Evolutionary conservation across 768 basidiomycete genomes (phyloP).

Genomic region (Austroboletus festivus): DNA sequence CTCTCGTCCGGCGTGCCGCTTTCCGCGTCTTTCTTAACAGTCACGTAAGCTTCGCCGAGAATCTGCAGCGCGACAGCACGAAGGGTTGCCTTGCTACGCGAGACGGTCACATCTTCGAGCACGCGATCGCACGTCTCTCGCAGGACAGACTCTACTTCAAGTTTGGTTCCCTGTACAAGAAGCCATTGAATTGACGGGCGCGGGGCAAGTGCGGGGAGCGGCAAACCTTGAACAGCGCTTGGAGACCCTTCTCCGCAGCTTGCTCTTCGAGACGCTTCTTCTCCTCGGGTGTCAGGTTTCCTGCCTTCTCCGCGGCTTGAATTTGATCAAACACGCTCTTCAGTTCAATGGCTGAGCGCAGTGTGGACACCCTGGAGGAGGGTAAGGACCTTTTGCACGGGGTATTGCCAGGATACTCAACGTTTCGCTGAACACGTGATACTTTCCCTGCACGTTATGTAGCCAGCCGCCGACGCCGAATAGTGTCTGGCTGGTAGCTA

Average conservation of each 20-base stretch:
- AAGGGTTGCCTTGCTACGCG: constrained; percentile 58
- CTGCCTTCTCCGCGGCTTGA: constrained; percentile 83
- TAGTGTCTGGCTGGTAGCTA: constrained; percentile 65
- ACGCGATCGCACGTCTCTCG: constrained; percentile 86
- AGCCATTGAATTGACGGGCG: background rate
- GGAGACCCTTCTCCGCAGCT: constrained; percentile 89
- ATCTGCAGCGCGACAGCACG: constrained; percentile 83
- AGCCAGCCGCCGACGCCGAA: constrained; percentile 91
- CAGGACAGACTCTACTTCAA: constrained; percentile 86
- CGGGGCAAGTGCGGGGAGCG: background rate
- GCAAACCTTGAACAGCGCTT: constrained; percentile 82
- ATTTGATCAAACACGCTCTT: constrained; percentile 91
- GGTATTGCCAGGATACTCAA: constrained; percentile 37
- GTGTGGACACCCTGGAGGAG: constrained; percentile 65
- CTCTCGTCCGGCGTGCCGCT: constrained; percentile 47
- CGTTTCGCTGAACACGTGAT: constrained; percentile 93
- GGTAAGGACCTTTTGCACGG: constrained; percentile 1
- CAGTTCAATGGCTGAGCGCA: constrained; percentile 83
- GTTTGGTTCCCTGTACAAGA: constrained; percentile 69
- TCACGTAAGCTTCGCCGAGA: constrained; percentile 74
- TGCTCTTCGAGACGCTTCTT: constrained; percentile 83
- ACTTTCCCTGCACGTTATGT: constrained; percentile 89
- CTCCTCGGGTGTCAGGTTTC: constrained; percentile 75
- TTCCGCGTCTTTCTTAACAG: constrained; percentile 61
- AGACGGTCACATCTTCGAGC: constrained; percentile 53